A percentile compares a stretch with the other conserved stretches of the same genome.
These are phyloP conservation scores for Rhipidocladum racemiflorum DNA, from an alignment of 176 grass and related monocot genomes.

Conservation along the genomic window DNA sequence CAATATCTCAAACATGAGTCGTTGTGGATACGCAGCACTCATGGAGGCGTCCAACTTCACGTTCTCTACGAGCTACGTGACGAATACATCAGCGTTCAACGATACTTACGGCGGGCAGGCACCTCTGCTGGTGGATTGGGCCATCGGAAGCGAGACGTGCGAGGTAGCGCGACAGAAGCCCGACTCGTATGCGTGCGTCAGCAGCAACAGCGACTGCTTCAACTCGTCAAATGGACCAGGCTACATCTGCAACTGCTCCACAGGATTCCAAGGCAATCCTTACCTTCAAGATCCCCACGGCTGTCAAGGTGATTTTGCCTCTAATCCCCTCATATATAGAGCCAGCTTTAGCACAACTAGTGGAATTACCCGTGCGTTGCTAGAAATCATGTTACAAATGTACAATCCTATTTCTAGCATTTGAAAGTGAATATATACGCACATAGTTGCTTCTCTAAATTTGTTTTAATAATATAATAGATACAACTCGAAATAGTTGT, in stretches of 20 bases:
- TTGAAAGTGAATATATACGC: no score
- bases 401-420: no score
- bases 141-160: background rate
- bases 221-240: background rate
- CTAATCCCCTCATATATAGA: background rate
- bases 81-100: background rate
- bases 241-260: conserved; percentile 29
- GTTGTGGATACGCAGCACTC: conserved; percentile 28
- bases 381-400: no score
- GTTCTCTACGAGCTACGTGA: background rate
- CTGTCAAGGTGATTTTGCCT: background rate
- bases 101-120: background rate
- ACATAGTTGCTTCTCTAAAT: no score
- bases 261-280: background rate
- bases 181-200: background rate
- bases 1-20: background rate
- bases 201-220: background rate
- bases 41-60: background rate
- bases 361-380: no score
- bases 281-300: background rate
- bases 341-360: background rate
- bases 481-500: no score
- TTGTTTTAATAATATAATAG: no score
- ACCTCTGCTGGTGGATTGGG: conserved; percentile 29
- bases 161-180: background rate